Conservation (phyloP, 257 asterid genomes). For the Gardenia jasminoides region DNA sequence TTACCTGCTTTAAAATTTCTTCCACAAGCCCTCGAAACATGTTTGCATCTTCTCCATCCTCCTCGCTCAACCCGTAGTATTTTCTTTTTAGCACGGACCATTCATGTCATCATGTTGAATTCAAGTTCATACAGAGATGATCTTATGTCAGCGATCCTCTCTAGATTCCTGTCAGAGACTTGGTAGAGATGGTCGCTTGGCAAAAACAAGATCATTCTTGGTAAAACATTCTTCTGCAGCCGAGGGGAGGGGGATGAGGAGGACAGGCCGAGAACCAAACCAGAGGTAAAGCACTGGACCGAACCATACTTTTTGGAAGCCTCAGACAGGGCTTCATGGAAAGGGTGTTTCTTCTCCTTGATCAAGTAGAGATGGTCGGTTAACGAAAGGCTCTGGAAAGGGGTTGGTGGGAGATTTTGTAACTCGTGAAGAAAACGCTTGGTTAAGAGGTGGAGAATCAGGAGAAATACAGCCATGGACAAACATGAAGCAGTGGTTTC, state of each 20-base stretch:
- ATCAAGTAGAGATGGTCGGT: slow-evolving; percentile 4
- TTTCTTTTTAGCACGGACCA: background rate
- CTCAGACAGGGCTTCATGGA: background rate
- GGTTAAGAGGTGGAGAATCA: background rate
- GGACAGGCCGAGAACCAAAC: background rate
- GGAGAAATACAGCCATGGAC: background rate
- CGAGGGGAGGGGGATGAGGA: slow-evolving; percentile 6
- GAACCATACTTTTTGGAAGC: background rate
- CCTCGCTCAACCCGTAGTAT: background rate
- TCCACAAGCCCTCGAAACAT: background rate
- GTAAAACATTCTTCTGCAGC: slow-evolving; percentile 7
- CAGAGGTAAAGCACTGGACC: background rate
- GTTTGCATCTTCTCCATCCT: background rate
- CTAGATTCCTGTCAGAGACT: background rate
- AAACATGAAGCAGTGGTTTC: background rate
- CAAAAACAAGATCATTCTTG: background rate
- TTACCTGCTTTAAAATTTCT: background rate
- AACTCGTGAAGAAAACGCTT: too few species aligned
- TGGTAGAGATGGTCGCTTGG: background rate
- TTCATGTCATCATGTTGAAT: background rate
- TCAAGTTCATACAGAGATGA: background rate
- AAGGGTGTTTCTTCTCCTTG: background rate
- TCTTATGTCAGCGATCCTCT: background rate
- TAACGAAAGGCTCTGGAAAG: background rate
- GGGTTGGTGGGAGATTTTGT: slow-evolving; percentile 4